A percentile compares a stretch with the other conserved stretches of the same genome.
Evolutionary conservation across 1,284 basidiomycete species (phyloP).

Genomic region (Ustilago bromivora): DNA sequence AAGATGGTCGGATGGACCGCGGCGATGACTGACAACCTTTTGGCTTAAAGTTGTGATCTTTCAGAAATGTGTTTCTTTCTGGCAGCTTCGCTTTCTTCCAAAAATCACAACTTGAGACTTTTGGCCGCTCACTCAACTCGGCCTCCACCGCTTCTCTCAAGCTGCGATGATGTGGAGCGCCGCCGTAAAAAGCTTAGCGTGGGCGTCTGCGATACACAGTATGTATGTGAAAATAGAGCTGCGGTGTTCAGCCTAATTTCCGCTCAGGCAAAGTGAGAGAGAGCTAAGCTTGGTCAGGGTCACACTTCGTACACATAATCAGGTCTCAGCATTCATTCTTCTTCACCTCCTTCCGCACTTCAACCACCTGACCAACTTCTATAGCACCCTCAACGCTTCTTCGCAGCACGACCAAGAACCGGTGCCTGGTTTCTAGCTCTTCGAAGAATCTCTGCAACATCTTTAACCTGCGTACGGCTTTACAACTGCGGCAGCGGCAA

Average conservation of each 20-base stretch:
- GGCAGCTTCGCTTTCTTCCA: conserved; percentile 8
- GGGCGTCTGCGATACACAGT: not conserved
- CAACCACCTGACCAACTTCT: not conserved
- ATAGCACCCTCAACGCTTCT: not conserved
- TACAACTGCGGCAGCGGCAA: not conserved
- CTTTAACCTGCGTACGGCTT: not conserved
- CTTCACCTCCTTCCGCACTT: not conserved
- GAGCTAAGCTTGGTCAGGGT: not conserved
- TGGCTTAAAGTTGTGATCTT: not conserved
- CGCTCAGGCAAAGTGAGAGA: not conserved
- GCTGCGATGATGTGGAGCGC: conserved; percentile 6
- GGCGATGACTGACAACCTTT: not conserved
- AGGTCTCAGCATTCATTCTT: conserved; percentile 1
- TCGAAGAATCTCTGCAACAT: not conserved
- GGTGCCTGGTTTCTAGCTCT: not conserved
- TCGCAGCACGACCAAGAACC: not conserved
- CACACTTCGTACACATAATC: conserved; percentile 20
- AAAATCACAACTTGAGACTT: not conserved
- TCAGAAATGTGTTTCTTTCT: conserved; percentile 9
- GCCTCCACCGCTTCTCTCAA: conserved; percentile 1
- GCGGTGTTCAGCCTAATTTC: conserved; percentile 5
- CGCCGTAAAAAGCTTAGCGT: conserved; percentile 12
- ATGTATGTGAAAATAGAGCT: conserved; percentile 33
- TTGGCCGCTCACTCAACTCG: conserved; percentile 2
- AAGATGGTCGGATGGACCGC: not conserved